These are phyloP conservation scores for Trematosphaeria pertusa DNA, from an alignment of 2,329 filamentous ascomycete species.

Conservation along the genomic window DNA sequence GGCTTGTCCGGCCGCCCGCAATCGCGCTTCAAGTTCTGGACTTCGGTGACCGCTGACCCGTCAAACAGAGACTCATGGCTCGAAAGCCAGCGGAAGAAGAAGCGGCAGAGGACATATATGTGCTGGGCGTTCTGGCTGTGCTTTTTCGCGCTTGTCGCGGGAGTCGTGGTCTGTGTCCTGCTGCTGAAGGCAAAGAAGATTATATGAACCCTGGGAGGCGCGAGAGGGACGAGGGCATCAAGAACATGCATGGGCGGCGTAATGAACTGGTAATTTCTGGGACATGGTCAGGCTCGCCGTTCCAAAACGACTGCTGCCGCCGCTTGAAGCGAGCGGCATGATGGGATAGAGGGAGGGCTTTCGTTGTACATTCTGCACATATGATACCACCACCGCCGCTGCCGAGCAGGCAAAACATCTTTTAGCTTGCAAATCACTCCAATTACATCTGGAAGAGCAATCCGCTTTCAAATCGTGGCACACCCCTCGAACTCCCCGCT, in stretches of 20 bases:
- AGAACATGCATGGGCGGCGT: too few relatives aligned
- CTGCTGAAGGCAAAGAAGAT: conserved; percentile 47
- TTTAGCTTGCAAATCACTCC: too few relatives aligned
- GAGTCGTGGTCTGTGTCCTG: conserved; percentile 54
- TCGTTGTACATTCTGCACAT: conserved; percentile 2
- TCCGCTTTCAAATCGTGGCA: too few relatives aligned
- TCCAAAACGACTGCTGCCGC: too few relatives aligned
- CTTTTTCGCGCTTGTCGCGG: conserved; percentile 55
- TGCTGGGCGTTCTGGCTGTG: conserved; percentile 57
- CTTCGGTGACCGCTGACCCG: conserved; percentile 38
- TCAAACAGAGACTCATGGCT: conserved; percentile 61
- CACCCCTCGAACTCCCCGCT: too few relatives aligned
- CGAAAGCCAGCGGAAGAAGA: conserved; percentile 57
- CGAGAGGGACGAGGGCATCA: background rate
- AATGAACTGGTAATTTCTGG: too few relatives aligned
- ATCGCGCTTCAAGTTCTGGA: conserved; percentile 41
- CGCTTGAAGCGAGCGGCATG: conserved; percentile 3
- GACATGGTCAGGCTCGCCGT: too few relatives aligned
- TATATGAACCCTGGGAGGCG: conserved; percentile 48
- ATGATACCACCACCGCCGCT: conserved; percentile 4
- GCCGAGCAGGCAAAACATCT: too few relatives aligned
- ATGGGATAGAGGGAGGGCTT: too few relatives aligned
- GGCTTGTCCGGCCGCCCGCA: conserved; percentile 33
- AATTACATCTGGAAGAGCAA: too few relatives aligned
- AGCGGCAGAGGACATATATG: conserved; percentile 54